These are phyloP conservation scores for Xylariomycetidae sp. DNA, from an alignment of 2,329 filamentous ascomycete genomes.

Conservation along the genomic window DNA sequence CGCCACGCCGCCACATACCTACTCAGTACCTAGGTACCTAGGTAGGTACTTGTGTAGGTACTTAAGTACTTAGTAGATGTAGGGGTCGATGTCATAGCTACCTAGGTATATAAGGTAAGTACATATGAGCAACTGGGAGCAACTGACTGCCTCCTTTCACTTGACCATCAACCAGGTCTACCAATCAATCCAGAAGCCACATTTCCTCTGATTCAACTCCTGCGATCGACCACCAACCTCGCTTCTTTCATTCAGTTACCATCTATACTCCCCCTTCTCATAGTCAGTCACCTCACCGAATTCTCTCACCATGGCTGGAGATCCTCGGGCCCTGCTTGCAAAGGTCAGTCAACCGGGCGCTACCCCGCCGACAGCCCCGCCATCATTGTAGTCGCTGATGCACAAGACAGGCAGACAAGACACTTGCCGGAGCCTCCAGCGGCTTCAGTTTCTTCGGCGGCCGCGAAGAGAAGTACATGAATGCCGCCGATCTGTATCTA, in stretches of 20 bases:
- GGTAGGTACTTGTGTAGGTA: too few species aligned
- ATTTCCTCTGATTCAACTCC: neutral
- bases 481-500: constrained; percentile 80
- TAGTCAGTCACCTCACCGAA: constrained; percentile 3
- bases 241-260: constrained; percentile 1
- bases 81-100: too few species aligned
- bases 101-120: too few species aligned
- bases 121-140: too few species aligned
- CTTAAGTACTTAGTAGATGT: too few species aligned
- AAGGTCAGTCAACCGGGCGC: constrained; percentile 58
- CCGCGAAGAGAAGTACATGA: constrained; percentile 81
- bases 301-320: constrained; percentile 60
- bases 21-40: too few species aligned
- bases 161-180: too few species aligned
- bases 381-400: constrained; percentile 13
- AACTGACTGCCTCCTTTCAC: too few species aligned
- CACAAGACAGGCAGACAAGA: constrained; percentile 74
- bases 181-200: too few species aligned
- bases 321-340: constrained; percentile 72
- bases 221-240: too few species aligned
- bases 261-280: too few species aligned
- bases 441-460: constrained; percentile 91
- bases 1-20: too few species aligned
- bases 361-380: constrained; percentile 23
- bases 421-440: constrained; percentile 64